Evolutionary conservation across 768 basidiomycete genomes (phyloP).

Genomic region (Auriscalpium orientale): DNA sequence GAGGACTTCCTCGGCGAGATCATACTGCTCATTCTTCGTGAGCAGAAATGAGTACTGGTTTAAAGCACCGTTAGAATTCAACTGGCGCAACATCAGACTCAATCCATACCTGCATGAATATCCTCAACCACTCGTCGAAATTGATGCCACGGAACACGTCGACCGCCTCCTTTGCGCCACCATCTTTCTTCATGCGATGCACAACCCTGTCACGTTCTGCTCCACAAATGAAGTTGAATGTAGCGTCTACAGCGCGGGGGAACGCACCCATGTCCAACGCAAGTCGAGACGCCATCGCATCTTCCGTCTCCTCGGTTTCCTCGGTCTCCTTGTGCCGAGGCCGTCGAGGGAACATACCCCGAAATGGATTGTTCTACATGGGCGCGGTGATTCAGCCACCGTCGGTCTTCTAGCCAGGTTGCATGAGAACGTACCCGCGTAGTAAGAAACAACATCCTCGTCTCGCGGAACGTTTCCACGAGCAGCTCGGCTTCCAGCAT

Average conservation of each 20-base stretch:
- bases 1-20: slow-evolving; percentile 66
- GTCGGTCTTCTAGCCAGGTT: background rate
- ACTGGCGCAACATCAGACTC: background rate
- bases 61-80: background rate
- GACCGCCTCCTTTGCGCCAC: slow-evolving; percentile 36
- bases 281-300: slow-evolving; percentile 67
- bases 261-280: slow-evolving; percentile 63
- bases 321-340: slow-evolving; percentile 36
- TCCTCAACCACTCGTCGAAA: slow-evolving; percentile 77
- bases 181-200: slow-evolving; percentile 39
- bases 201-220: slow-evolving; percentile 51
- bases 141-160: slow-evolving; percentile 73
- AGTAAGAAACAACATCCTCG: slow-evolving; percentile 73
- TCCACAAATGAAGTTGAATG: background rate
- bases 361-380: slow-evolving; percentile 44
- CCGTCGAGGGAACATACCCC: slow-evolving; percentile 59
- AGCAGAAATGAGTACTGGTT: slow-evolving; percentile 68
- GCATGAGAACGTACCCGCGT: slow-evolving; percentile 47
- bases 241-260: background rate
- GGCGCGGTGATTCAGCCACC: no score
- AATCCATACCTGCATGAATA: slow-evolving; percentile 73
- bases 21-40: slow-evolving; percentile 54
- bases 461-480: slow-evolving; percentile 85
- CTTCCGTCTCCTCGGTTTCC: slow-evolving; percentile 57
- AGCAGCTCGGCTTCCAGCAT: slow-evolving; percentile 78